Evolutionary conservation across 495 filamentous ascomycete species (phyloP).

Genomic region (Penicillium maclennaniae): DNA sequence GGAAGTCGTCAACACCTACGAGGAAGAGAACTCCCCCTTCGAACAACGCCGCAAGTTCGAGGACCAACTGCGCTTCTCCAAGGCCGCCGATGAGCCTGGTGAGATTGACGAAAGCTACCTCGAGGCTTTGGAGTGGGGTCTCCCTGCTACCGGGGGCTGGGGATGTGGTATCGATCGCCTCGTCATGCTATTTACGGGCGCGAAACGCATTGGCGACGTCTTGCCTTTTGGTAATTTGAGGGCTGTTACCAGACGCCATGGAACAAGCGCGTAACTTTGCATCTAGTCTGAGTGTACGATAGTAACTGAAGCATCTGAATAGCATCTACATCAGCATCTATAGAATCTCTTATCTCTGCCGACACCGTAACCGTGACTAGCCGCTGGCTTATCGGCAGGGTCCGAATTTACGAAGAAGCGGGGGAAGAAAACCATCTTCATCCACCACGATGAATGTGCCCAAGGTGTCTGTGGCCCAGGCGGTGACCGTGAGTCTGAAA

Average conservation of each 20-base stretch:
- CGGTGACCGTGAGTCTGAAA: constrained; percentile 53
- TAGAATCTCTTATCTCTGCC: not conserved
- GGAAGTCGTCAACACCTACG: constrained; percentile 92
- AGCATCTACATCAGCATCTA: not conserved
- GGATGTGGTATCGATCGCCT: constrained; percentile 88
- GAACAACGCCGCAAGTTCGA: constrained; percentile 83
- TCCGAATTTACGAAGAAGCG: constrained; percentile 13
- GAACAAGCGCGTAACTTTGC: not conserved
- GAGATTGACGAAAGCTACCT: constrained; percentile 80
- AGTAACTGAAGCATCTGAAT: not conserved
- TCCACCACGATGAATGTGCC: constrained; percentile 11
- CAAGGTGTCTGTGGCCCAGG: constrained; percentile 30
- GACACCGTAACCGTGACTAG: constrained; percentile 1
- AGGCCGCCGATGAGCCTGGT: constrained; percentile 33
- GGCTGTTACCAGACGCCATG: constrained; percentile 32
- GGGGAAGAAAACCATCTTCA: constrained; percentile 16
- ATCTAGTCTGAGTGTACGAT: constrained; percentile 6
- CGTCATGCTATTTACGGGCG: constrained; percentile 80
- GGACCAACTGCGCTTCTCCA: constrained; percentile 49
- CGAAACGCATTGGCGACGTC: constrained; percentile 72
- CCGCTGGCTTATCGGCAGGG: constrained; percentile 13
- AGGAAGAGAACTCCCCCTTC: constrained; percentile 93
- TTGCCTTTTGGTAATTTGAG: constrained; percentile 82
- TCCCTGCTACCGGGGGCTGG: constrained; percentile 95
- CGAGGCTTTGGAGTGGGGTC: constrained; percentile 74